phyloP scores from a whole-genome alignment of 352 stramenopile species.

The Phytophthora fragariae region DNA sequence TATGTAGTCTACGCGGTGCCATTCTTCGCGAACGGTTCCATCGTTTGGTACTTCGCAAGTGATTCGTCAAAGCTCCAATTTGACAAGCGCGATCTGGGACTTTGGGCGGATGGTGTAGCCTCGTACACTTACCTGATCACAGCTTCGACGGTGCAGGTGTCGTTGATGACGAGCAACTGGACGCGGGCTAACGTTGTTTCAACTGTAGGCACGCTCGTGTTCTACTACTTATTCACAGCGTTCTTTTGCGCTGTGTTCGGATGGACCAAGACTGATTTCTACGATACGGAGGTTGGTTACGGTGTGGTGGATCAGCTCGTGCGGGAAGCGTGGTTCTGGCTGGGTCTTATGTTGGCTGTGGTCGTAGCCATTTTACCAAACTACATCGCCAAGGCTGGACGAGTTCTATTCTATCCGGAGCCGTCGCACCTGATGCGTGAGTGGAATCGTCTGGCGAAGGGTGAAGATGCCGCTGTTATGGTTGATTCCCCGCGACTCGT shows the following conservation, averaged over 20 bases:
- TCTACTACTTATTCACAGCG: constrained; percentile 88
- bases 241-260: constrained; percentile 86
- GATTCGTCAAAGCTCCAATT: constrained; percentile 61
- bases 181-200: constrained; percentile 75
- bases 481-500: constrained; percentile 80
- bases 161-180: constrained; percentile 92
- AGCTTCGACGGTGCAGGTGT: constrained; percentile 84
- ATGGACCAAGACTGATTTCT: constrained; percentile 79
- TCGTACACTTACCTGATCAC: constrained; percentile 90
- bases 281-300: constrained; percentile 81
- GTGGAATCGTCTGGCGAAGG: constrained; percentile 89
- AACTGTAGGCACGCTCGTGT: constrained; percentile 83
- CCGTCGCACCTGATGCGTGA: constrained; percentile 91
- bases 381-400: constrained; percentile 87
- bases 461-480: constrained; percentile 62
- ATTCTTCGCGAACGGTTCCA: constrained; percentile 87
- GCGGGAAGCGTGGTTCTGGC: constrained; percentile 84
- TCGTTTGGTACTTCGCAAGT: constrained; percentile 85
- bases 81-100: constrained; percentile 71
- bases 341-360: constrained; percentile 71
- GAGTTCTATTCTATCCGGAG: constrained; percentile 90
- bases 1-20: constrained; percentile 88
- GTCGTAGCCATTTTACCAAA: constrained; percentile 78
- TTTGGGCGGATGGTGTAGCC: constrained; percentile 84
- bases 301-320: constrained; percentile 73